Base-by-base conservation (phyloP, 1,284 basidiomycete genomes). In the Volvariella volvacea region DNA sequence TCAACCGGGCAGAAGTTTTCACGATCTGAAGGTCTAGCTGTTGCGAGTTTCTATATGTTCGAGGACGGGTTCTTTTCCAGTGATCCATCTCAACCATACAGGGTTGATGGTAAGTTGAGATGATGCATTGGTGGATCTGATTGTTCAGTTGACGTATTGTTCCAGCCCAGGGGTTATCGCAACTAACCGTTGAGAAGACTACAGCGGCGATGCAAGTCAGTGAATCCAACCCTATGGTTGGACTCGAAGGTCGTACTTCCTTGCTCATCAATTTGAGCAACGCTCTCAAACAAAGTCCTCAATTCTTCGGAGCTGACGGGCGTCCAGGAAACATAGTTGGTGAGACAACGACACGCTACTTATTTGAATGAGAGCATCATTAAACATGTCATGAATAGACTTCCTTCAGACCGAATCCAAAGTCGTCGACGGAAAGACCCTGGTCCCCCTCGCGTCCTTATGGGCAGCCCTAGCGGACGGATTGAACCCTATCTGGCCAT, bases 41-140 rank as follows among this genome's bases (percentile, higher is more conserved):
- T 97, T 3, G 94, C 92, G 0, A 92, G 88, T 55, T 67, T 92
- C 40, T 80, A 91, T 58, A 96, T 97, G 91, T 98, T 96, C 54
- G 63, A 76, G 41, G 62, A 70, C 3, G 94, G 94, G 1, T 64
- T 91, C 42, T 97, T 96, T 64, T 90, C 87, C 6, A 73, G 81
- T n/a, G 71, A 77, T 50, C 55, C 56, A 7, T 59, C 62, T 0
- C 76, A 89, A 51, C 85, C 84, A 10, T 74, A 77, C 58, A 75
- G 74, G 44, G 92, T 91, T 1, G 88, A 94, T 63, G 86, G 91
- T 92, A 57, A 48, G 64, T 54, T n/a, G 17, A n/a, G 19, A 38
- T 25, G 20, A 41, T 33, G 30, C 41, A 20, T n/a, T 44, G 25
- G 44, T 45, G 46, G 14, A 22, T 42, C 16, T 52, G 6, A 28